Percentiles rank a stretch among this genome's conserved stretches.
These are phyloP conservation scores for Rosellinia necatrix DNA, from an alignment of 2,329 filamentous ascomycete species.

Conservation along the genomic window DNA sequence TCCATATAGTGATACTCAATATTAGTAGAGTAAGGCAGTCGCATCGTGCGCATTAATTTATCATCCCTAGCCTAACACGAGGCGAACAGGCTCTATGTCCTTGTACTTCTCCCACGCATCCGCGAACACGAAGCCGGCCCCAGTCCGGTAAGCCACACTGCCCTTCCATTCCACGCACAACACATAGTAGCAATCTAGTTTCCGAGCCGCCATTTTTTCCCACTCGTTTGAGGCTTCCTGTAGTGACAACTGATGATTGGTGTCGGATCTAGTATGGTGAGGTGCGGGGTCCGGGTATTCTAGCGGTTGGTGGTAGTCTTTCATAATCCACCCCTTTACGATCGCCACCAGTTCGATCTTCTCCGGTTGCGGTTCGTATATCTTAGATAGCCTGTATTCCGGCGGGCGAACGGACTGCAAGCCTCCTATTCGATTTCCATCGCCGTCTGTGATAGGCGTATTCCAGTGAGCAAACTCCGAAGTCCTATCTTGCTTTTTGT, in stretches of 20 bases:
- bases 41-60: too few relatives aligned
- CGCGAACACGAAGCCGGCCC: background rate
- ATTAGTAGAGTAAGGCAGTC: too few relatives aligned
- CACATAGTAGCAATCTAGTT: conserved; percentile 2
- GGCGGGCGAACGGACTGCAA: too few relatives aligned
- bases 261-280: too few relatives aligned
- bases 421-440: background rate
- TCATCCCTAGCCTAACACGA: conserved; percentile 6
- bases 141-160: background rate
- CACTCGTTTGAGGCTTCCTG: background rate
- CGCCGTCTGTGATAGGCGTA: background rate
- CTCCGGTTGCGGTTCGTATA: background rate
- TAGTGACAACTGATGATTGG: background rate
- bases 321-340: background rate
- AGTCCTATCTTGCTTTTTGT: background rate
- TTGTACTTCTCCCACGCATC: conserved; percentile 1
- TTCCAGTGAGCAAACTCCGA: background rate
- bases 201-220: background rate
- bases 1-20: too few relatives aligned
- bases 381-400: background rate
- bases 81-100: background rate
- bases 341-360: background rate
- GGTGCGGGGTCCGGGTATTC: too few relatives aligned
- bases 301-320: background rate
- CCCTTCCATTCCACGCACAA: conserved; percentile 1